Evolutionary conservation across 139 green algal genomes (phyloP).

Genomic region (Tetradesmus obliquus): DNA sequence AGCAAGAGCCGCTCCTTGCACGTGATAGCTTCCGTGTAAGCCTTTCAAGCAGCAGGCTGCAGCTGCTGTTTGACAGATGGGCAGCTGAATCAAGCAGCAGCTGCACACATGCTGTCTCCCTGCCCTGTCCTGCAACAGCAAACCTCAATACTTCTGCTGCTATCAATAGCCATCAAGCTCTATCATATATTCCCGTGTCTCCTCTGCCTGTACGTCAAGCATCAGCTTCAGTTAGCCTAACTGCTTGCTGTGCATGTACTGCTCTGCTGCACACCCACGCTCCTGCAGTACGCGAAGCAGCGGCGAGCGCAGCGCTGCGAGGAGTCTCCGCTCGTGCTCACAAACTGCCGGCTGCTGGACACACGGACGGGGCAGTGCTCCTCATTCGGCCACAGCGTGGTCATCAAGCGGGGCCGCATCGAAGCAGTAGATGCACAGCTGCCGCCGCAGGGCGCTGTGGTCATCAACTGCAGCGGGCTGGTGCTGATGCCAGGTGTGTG

Average conservation of each 20-base stretch:
- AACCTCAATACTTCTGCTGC: not conserved
- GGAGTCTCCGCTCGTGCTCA: constrained; percentile 21
- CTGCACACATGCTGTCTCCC: no score
- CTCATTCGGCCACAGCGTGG: constrained; percentile 26
- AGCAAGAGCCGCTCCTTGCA: not conserved
- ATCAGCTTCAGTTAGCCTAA: not conserved
- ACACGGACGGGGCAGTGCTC: not conserved
- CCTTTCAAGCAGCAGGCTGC: not conserved
- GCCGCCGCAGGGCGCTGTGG: constrained; percentile 9
- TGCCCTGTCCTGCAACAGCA: no score
- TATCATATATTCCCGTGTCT: not conserved
- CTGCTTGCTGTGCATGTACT: not conserved
- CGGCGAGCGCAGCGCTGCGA: not conserved
- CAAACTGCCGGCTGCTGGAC: constrained; percentile 28
- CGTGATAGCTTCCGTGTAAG: constrained; percentile 28
- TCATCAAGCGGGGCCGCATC: constrained; percentile 10
- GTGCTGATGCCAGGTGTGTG: constrained; percentile 53
- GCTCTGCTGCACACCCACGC: not conserved
- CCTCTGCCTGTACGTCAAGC: not conserved
- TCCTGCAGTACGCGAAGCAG: constrained; percentile 7
- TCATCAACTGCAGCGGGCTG: constrained; percentile 41
- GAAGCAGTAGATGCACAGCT: constrained; percentile 26
- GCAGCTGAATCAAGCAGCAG: not conserved
- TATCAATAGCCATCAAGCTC: not conserved
- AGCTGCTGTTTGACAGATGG: not conserved